Evolutionary conservation across 768 basidiomycete genomes (phyloP).

Genomic region (Lentinula edodes): DNA sequence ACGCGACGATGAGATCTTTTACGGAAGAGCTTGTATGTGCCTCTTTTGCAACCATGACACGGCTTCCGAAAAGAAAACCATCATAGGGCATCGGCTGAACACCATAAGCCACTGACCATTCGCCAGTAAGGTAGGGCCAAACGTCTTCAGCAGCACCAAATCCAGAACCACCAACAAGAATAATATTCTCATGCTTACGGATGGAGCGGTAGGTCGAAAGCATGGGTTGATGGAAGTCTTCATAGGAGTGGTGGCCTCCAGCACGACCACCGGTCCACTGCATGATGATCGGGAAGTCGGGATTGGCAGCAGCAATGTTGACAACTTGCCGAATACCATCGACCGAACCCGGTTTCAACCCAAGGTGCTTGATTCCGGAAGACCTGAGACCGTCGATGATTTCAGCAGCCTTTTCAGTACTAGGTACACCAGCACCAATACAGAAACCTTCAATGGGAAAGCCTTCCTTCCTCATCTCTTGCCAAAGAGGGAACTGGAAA

Average conservation of each 20-base stretch:
- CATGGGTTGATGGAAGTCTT: slow-evolving; percentile 97
- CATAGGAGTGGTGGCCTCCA: slow-evolving; percentile 96
- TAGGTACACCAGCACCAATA: slow-evolving; percentile 95
- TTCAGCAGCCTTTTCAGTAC: slow-evolving; percentile 94
- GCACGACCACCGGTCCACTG: slow-evolving; percentile 99
- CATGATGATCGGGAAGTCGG: slow-evolving; percentile 94
- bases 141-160: slow-evolving; percentile 94
- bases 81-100: slow-evolving; percentile 98
- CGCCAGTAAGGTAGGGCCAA: slow-evolving; percentile 95
- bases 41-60: slow-evolving; percentile 99
- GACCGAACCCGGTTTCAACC: slow-evolving; percentile 97
- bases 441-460: slow-evolving; percentile 98
- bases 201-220: slow-evolving; percentile 87
- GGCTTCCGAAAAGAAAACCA: slow-evolving; percentile 91
- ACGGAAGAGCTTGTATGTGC: slow-evolving; percentile 92
- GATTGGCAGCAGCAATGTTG: slow-evolving; percentile 90
- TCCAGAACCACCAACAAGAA: slow-evolving; percentile 89
- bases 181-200: slow-evolving; percentile 83
- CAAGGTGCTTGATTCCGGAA: slow-evolving; percentile 91
- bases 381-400: slow-evolving; percentile 80
- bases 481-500: slow-evolving; percentile 98
- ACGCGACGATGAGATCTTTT: slow-evolving; percentile 94
- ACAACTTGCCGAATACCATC: slow-evolving; percentile 97
- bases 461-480: slow-evolving; percentile 94
- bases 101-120: slow-evolving; percentile 86